A percentile compares a stretch with the other conserved stretches of the same genome.
Evolutionary conservation across 306 rosid species (phyloP).

Genomic region (Acacia melanoxylon): DNA sequence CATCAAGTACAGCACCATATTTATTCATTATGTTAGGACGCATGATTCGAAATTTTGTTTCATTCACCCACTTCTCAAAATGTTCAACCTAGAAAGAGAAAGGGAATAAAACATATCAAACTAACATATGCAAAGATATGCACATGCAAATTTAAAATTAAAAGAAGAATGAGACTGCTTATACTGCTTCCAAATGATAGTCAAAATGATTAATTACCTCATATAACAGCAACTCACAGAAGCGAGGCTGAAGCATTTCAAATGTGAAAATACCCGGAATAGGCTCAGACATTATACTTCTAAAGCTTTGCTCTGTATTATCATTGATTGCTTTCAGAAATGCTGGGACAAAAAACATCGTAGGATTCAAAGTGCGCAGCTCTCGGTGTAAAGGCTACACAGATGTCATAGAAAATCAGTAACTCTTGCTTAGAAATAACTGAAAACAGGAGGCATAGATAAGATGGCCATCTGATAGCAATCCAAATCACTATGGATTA

Average conservation of each 20-base stretch:
- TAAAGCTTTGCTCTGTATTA: conserved; percentile 76
- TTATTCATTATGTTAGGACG: conserved; percentile 95
- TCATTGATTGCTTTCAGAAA: conserved; percentile 79
- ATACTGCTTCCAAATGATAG: conserved; percentile 22
- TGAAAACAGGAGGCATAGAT: not conserved
- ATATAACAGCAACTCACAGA: conserved; percentile 72
- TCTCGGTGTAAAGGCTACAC: conserved; percentile 71
- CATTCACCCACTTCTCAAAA: conserved; percentile 85
- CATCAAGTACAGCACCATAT: conserved; percentile 93
- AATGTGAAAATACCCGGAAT: conserved; percentile 71
- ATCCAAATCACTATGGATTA: too few relatives aligned
- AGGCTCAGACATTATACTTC: conserved; percentile 71
- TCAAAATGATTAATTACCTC: conserved; percentile 66
- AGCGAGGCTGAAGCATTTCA: conserved; percentile 78
- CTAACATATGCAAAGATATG: conserved; percentile 1
- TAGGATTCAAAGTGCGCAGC: conserved; percentile 64
- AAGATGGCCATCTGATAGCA: not conserved
- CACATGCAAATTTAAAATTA: conserved; percentile 13
- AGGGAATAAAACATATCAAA: conserved; percentile 26
- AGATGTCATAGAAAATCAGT: conserved; percentile 20
- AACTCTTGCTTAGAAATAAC: conserved; percentile 16
- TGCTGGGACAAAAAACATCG: conserved; percentile 71
- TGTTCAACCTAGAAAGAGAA: conserved; percentile 70
- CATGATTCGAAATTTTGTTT: conserved; percentile 78
- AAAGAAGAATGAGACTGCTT: conserved; percentile 28